phyloP scores from a whole-genome alignment of 208 protist genomes.

The Wallacemonas sp. region DNA sequence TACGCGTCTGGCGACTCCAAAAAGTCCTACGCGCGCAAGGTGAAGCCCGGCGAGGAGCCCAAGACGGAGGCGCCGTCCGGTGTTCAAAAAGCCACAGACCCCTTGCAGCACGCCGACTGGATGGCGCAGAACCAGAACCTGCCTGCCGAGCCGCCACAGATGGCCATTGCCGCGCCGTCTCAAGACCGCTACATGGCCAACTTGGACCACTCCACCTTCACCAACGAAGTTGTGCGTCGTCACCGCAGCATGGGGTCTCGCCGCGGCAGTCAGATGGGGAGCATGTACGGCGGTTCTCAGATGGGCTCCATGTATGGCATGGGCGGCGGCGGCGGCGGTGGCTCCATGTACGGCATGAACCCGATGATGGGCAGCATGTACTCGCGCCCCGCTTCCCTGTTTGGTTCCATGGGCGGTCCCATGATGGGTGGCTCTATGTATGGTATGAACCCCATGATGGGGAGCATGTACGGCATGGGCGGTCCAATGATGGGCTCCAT shows the following conservation, averaged over 20 bases:
- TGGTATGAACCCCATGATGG: conserved; percentile 16
- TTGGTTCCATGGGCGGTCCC: conserved; percentile 15
- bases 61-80: conserved; percentile 8
- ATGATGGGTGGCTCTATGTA: conserved; percentile 29
- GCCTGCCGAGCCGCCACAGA: conserved; percentile 6
- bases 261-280: conserved; percentile 5
- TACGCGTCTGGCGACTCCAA: conserved; percentile 20
- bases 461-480: conserved; percentile 21
- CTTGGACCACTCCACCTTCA: conserved; percentile 23
- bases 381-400: conserved; percentile 19
- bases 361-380: conserved; percentile 19
- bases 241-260: conserved; percentile 4
- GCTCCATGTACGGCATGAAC: conserved; percentile 26
- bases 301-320: conserved; percentile 41
- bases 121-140: conserved; percentile 14
- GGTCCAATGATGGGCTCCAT: conserved; percentile 16
- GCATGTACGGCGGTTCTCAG: conserved; percentile 16
- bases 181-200: conserved; percentile 8
- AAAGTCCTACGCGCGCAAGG: conserved; percentile 34
- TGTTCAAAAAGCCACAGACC: conserved; percentile 22
- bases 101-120: conserved; percentile 19
- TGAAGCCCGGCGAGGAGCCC: conserved; percentile 29
- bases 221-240: conserved; percentile 16
- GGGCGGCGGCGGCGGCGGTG: conserved; percentile 14
- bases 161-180: conserved; percentile 7